A percentile compares a stretch with the other conserved stretches of the same genome.
phyloP scores from a whole-genome alignment of 176 grass and related monocot species.

The Saccharum officinarum region DNA sequence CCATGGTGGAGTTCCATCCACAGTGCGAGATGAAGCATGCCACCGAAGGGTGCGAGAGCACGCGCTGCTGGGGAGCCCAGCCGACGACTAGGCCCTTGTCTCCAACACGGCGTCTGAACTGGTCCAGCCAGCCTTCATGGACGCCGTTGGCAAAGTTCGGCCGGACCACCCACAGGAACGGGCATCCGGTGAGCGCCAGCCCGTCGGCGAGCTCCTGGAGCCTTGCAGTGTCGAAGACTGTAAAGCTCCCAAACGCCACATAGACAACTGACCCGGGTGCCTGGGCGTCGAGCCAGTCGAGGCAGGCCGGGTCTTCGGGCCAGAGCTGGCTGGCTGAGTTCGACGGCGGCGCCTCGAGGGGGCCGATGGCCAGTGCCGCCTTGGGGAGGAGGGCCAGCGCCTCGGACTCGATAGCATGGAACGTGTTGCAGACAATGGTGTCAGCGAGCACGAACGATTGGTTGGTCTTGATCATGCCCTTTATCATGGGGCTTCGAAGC shows the following conservation, averaged over 20 bases:
- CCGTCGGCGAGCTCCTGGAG: constrained; percentile 66
- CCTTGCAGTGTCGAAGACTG: constrained; percentile 25
- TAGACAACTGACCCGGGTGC: constrained; percentile 48
- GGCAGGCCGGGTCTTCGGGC: constrained; percentile 41
- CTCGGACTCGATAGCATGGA: constrained; percentile 44
- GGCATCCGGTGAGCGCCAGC: constrained; percentile 31
- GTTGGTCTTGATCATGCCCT: neutral
- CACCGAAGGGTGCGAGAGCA: constrained; percentile 44
- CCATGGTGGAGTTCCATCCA: constrained; percentile 62
- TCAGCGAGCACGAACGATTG: neutral
- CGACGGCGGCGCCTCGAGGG: neutral
- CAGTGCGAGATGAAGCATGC: constrained; percentile 50
- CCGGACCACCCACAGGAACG: constrained; percentile 70
- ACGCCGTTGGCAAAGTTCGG: constrained; percentile 25
- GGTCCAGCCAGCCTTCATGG: constrained; percentile 31
- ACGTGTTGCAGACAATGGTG: constrained; percentile 69
- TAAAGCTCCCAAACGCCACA: constrained; percentile 55
- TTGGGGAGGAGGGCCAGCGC: constrained; percentile 35
- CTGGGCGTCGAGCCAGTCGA: constrained; percentile 59
- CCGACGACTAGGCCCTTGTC: constrained; percentile 33
- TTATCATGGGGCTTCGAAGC: neutral
- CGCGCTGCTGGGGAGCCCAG: constrained; percentile 56
- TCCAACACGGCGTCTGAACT: constrained; percentile 6
- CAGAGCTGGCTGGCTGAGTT: constrained; percentile 38
- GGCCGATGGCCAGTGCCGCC: constrained; percentile 45